Base-by-base conservation (phyloP, 176 grass and related monocot genomes). In the Luzula sylvatica region DNA sequence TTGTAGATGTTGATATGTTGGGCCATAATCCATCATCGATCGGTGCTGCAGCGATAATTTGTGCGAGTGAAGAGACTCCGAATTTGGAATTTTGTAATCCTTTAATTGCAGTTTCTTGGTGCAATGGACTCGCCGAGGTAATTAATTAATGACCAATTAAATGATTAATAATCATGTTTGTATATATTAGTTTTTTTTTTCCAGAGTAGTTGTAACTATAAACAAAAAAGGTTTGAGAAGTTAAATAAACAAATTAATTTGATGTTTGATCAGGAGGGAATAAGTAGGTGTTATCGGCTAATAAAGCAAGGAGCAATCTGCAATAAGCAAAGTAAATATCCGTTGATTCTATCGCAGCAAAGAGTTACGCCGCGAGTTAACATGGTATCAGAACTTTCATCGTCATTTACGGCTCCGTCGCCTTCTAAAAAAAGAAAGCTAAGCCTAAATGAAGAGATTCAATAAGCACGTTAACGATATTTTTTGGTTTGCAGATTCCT, bases 41-140 rank as follows among this genome's bases (percentile, higher is more conserved):
- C 69, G 93, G 81, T 3, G 86, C 78, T 15, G 82, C 78, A 19
- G 93, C 86, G 19, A 80, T 99, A 72, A 72, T 99, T 22, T 87
- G 82, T 55, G 78, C 86, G 47, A 67, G 47, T 44, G 56, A 66
- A 20, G 86, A 78, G 69, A 81, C 25, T 19, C 68, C 68, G 17
- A 74, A 76, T 30, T 65, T 79, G 39, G 26, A 52, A 24, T 67
- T 74, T 21, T 42, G 74, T 38, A 69, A 65, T 65, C 78, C 86
- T 50, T 55, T 50, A 30, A 49, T 50, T 23, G 86, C 78, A 30
- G 78, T 71, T 46, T 32, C 26, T 59, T 99, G 93, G 93, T 87
- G 93, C 69, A 78, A 59, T 74, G 86, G 93, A 49, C 86, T 99
- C 17, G 77, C 78, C 40, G 74, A 87, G 75, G 93, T 98, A 72